phyloP scores from a whole-genome alignment of 495 filamentous ascomycete genomes.

The Trichoderma reesei region DNA sequence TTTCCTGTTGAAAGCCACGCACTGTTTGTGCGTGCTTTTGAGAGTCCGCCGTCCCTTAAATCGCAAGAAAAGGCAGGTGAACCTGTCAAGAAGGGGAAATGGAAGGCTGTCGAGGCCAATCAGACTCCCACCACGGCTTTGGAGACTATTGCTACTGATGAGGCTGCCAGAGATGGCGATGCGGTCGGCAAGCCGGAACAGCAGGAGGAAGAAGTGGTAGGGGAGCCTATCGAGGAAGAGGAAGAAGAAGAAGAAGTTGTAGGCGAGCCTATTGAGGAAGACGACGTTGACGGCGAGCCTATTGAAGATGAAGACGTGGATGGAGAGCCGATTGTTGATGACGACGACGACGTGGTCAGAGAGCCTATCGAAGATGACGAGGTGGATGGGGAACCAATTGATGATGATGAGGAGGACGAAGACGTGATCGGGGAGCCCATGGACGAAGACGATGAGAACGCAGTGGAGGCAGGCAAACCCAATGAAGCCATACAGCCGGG shows the following conservation, averaged over 20 bases:
- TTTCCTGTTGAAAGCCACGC: slow-evolving; percentile 71
- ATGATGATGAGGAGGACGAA: slow-evolving; percentile 28
- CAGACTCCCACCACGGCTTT: not conserved
- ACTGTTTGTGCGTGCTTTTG: slow-evolving; percentile 61
- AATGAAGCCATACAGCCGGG: not conserved
- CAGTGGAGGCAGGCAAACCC: slow-evolving; percentile 15
- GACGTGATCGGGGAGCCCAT: slow-evolving; percentile 25
- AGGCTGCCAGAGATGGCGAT: slow-evolving; percentile 16
- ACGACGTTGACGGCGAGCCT: slow-evolving; percentile 43
- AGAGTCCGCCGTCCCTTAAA: slow-evolving; percentile 56
- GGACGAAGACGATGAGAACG: slow-evolving; percentile 21
- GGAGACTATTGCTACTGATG: not conserved
- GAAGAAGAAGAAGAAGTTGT: slow-evolving; percentile 39
- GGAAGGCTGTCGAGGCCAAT: slow-evolving; percentile 43
- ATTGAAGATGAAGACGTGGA: slow-evolving; percentile 43
- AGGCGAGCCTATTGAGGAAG: slow-evolving; percentile 37
- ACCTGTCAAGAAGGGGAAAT: slow-evolving; percentile 50
- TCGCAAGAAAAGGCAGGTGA: slow-evolving; percentile 38
- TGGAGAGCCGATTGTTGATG: slow-evolving; percentile 38
- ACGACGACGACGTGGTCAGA: slow-evolving; percentile 14
- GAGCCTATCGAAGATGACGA: slow-evolving; percentile 9
- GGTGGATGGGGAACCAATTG: slow-evolving; percentile 23
- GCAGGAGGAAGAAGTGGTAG: slow-evolving; percentile 28
- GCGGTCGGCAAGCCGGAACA: slow-evolving; percentile 12
- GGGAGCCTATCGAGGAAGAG: slow-evolving; percentile 43